Evolutionary conservation across 2,329 filamentous ascomycete species (phyloP), one percentile per base, ranked within the genome.

Genomic region (Beauveria asiatica): DNA sequence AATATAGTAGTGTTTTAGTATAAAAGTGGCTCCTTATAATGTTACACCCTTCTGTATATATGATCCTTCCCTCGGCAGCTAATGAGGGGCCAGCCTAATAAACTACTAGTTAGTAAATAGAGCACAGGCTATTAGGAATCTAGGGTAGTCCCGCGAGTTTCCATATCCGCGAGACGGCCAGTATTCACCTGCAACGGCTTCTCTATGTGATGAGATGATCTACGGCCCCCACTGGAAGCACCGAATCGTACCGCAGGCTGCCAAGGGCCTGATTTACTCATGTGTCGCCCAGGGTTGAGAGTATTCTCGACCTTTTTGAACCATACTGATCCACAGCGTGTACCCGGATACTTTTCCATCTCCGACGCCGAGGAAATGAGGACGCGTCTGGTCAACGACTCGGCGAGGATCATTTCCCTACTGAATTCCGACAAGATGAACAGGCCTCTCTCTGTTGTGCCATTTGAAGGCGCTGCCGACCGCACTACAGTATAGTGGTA

Each of bases 361-460:
- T 76, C 89, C 39, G 88, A 91, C 69, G 76, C 83, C 65, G 82
- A 88, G 64, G 82, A 87, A 39, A 89, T 86, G 1, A 65, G 60
- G 30, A 10, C 9, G 49, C 5, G n/a, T 13, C n/a, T 51, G 10
- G 49, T 51, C 10, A 21, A 51, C 3, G n/a, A 21, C 49, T 37
- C 30, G 4, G 5, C 27, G 10, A 21, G 19, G 5, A 3, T 51
- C 27, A 39, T 51, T 16, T 21, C 17, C 27, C n/a, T 21, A 11
- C 25, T 49, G 3, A 11, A 33, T 10, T 5, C 5, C 1, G 3
- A 11, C 3, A n/a, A n/a, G 5, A 41, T 41, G 16, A 27, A n/a
- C n/a, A 17, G 16, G 48, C n/a, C 48, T 50, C 25, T 30, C 30
- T 33, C 30, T 41, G 39, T 41, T 41, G 39, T 13, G 17, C 5